These are phyloP conservation scores for Amyloporia xantha DNA, from an alignment of 768 basidiomycete genomes.

Conservation along the genomic window DNA sequence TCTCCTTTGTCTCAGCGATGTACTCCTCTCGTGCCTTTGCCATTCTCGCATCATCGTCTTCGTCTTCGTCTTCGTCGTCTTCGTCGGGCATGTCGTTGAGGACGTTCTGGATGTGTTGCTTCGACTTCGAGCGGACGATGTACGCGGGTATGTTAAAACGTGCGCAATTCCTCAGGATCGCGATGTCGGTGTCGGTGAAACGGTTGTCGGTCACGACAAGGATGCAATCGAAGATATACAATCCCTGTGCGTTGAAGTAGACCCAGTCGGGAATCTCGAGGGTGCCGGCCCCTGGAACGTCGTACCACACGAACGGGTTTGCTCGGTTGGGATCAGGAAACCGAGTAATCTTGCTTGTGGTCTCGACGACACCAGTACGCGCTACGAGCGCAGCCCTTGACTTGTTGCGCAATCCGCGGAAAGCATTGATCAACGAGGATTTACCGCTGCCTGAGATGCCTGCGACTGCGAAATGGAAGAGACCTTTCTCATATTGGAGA, in stretches of 20 bases:
- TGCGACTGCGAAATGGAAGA: constrained; percentile 3
- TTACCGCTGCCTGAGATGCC: constrained; percentile 1
- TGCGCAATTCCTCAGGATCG: constrained; percentile 1
- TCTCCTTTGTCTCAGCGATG: not conserved
- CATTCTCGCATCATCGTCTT: not conserved
- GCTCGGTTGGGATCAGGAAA: not conserved
- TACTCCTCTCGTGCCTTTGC: not conserved
- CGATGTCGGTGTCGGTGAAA: not conserved
- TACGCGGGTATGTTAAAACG: constrained; percentile 1
- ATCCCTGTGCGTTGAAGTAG: constrained; percentile 2
- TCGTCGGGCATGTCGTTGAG: not conserved
- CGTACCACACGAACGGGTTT: constrained; percentile 6
- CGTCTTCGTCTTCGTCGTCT: not conserved
- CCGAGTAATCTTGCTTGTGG: constrained; percentile 1
- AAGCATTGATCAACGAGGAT: constrained; percentile 1
- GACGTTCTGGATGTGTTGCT: constrained; percentile 2
- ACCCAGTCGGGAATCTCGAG: not conserved
- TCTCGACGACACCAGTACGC: not conserved
- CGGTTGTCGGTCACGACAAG: constrained; percentile 4
- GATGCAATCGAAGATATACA: constrained; percentile 4
- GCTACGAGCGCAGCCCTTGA: not conserved
- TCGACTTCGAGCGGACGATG: constrained; percentile 5
- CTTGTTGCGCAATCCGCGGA: constrained; percentile 2
- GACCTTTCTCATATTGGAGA: not conserved
- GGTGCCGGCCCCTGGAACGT: constrained; percentile 3